Evolutionary conservation across 129 eudicot species (phyloP).

Genomic region (Helichrysum umbraculigerum): DNA sequence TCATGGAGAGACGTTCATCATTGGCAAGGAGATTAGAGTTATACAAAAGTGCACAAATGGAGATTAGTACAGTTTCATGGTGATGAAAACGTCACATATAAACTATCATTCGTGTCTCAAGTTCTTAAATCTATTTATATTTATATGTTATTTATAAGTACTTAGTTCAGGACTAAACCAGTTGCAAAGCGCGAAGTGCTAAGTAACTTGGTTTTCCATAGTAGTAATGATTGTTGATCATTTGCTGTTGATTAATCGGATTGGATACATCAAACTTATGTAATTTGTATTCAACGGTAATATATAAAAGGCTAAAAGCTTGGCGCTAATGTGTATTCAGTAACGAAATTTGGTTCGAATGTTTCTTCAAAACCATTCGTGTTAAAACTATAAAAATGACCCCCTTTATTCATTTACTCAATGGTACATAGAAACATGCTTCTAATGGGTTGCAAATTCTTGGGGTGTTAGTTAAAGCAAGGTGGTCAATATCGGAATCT

Average conservation of each 20-base stretch:
- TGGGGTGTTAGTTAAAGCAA: too few relatives aligned
- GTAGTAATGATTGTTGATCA: neutral
- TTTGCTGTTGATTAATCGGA: neutral
- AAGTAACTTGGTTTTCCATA: constrained; percentile 23
- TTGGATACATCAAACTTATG: neutral
- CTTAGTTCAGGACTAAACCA: constrained; percentile 5
- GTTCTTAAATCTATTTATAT: constrained; percentile 13
- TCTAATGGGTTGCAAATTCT: too few relatives aligned
- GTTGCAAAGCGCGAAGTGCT: constrained; percentile 32
- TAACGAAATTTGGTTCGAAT: neutral
- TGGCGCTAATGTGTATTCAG: neutral
- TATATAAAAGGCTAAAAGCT: neutral
- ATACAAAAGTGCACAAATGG: constrained; percentile 49
- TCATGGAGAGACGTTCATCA: constrained; percentile 49
- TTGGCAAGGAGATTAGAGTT: constrained; percentile 46
- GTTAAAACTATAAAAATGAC: neutral
- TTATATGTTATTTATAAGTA: neutral
- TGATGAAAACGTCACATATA: constrained; percentile 22
- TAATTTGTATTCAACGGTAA: neutral
- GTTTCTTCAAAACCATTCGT: too few relatives aligned
- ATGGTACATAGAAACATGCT: too few relatives aligned
- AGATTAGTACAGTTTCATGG: constrained; percentile 43
- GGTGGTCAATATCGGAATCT: too few relatives aligned
- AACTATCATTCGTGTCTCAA: constrained; percentile 15
- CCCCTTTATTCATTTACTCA: too few relatives aligned